Evolutionary conservation across 208 protist species (phyloP).

Genomic region (Leishmania tropica): DNA sequence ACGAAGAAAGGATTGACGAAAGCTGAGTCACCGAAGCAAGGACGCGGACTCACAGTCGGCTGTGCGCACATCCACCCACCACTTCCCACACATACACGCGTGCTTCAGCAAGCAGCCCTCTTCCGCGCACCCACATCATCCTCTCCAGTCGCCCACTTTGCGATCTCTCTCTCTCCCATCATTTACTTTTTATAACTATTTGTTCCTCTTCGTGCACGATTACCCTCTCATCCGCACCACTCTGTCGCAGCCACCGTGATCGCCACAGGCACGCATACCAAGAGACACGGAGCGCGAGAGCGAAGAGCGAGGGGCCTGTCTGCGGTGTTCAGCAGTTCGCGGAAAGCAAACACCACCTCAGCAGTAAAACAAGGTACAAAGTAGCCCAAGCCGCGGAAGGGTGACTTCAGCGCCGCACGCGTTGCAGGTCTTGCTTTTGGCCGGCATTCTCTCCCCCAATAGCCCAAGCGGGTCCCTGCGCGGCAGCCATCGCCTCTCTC

Average conservation of each 20-base stretch:
- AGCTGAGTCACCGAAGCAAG: neutral
- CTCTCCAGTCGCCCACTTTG: neutral
- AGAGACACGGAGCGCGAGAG: neutral
- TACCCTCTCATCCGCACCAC: neutral
- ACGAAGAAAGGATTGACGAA: too few relatives aligned
- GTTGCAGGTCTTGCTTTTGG: neutral
- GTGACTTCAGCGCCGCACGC: neutral
- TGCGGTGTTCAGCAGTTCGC: neutral
- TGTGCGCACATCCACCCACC: neutral
- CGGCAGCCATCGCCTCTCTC: neutral
- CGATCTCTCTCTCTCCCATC: neutral
- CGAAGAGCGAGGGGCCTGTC: neutral
- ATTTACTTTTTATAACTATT: neutral
- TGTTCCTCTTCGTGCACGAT: neutral
- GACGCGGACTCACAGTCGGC: neutral
- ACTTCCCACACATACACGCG: neutral
- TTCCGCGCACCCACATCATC: neutral
- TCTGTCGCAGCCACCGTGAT: neutral
- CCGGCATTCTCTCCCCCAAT: neutral
- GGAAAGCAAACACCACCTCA: neutral
- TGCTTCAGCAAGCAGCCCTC: neutral
- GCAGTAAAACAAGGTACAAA: neutral
- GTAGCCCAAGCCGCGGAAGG: neutral
- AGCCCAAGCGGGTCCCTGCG: neutral
- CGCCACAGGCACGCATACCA: neutral